phyloP scores from a whole-genome alignment of 2,329 filamentous ascomycete species.

The Emergomyces africanus region DNA sequence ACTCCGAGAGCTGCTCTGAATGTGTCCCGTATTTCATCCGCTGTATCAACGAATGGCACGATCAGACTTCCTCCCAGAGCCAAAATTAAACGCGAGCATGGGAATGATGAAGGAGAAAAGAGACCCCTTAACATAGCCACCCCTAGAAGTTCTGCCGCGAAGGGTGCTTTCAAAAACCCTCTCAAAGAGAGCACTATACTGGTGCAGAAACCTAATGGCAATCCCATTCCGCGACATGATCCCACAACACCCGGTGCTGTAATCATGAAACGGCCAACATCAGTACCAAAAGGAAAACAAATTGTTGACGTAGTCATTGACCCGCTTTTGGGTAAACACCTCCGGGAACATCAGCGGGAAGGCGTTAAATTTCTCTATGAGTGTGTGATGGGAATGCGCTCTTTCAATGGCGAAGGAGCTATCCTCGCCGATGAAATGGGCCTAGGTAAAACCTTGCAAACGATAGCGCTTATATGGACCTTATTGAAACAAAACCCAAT shows the following conservation, averaged over 20 bases:
- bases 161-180: slow-evolving; percentile 49
- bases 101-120: slow-evolving; percentile 19
- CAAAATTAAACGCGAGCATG: slow-evolving; percentile 5
- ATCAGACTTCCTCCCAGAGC: slow-evolving; percentile 13
- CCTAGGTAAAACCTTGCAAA: slow-evolving; percentile 60
- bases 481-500: slow-evolving; percentile 59
- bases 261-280: slow-evolving; percentile 51
- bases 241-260: slow-evolving; percentile 46
- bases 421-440: slow-evolving; percentile 68
- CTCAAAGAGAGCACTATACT: slow-evolving; percentile 41
- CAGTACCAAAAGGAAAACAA: slow-evolving; percentile 47
- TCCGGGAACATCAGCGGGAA: slow-evolving; percentile 56
- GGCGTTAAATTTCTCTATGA: slow-evolving; percentile 62
- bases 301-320: slow-evolving; percentile 63
- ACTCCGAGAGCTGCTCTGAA: background rate
- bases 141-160: slow-evolving; percentile 27
- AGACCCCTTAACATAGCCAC: slow-evolving; percentile 28
- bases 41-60: background rate
- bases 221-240: slow-evolving; percentile 52
- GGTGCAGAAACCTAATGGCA: slow-evolving; percentile 31
- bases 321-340: slow-evolving; percentile 47
- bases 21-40: background rate
- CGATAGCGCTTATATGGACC: slow-evolving; percentile 59
- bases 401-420: slow-evolving; percentile 53
- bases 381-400: slow-evolving; percentile 60